Conservation (phyloP, 2,329 filamentous ascomycete genomes). For the Trichoderma koningiopsis region DNA sequence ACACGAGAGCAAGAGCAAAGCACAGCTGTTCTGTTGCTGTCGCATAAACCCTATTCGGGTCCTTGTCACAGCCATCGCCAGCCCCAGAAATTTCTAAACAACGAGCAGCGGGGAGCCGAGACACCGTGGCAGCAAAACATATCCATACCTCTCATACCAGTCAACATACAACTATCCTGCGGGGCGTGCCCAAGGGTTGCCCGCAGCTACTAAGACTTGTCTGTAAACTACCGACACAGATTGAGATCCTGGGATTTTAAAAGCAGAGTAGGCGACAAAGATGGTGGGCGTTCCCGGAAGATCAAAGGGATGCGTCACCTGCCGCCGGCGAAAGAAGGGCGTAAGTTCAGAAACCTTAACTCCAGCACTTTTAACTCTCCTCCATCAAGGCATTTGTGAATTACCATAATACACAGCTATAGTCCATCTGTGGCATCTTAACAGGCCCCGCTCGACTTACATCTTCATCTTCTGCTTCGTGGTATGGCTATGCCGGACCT, state of each 20-base stretch:
- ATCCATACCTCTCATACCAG: not conserved
- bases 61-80: not conserved
- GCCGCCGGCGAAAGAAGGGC: slow-evolving; percentile 24
- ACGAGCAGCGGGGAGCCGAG: not conserved
- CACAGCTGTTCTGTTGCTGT: not conserved
- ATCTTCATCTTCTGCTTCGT: not conserved
- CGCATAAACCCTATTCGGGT: not conserved
- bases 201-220: not conserved
- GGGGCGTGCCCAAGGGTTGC: not conserved
- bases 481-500: not conserved
- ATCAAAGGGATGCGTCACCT: slow-evolving; percentile 26
- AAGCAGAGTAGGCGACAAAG: not conserved
- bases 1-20: not conserved
- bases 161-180: too few species aligned
- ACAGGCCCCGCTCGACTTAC: not conserved
- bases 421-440: not conserved
- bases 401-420: not conserved
- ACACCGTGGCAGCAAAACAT: not conserved
- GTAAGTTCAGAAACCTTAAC: slow-evolving; percentile 16
- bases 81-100: not conserved
- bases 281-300: slow-evolving; percentile 28
- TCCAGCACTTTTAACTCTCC: not conserved
- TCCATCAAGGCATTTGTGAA: not conserved
- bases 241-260: not conserved
- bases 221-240: not conserved